These are phyloP conservation scores for Kwoniella europaea DNA, from an alignment of 768 basidiomycete genomes.

Conservation along the genomic window DNA sequence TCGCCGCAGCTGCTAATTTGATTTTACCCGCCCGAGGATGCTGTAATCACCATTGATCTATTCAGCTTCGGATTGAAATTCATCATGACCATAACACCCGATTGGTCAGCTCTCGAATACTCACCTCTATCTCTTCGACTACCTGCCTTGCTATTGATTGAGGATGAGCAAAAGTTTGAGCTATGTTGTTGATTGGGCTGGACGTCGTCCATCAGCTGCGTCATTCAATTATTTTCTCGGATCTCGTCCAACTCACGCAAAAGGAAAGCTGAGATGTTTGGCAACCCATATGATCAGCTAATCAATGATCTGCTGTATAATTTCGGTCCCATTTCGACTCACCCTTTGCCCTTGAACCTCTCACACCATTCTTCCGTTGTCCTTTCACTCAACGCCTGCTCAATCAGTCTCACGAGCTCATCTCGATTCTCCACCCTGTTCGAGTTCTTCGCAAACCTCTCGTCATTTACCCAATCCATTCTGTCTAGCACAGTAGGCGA, in stretches of 20 bases:
- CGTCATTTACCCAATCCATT: conserved; percentile 67
- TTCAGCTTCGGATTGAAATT: no score
- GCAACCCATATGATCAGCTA: background rate
- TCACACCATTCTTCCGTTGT: conserved; percentile 76
- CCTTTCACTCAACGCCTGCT: conserved; percentile 65
- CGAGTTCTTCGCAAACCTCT: conserved; percentile 73
- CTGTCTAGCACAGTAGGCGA: conserved; percentile 65
- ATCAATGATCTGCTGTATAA: conserved; percentile 13
- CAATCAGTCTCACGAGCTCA: conserved; percentile 72
- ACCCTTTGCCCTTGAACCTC: conserved; percentile 78
- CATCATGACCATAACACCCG: background rate
- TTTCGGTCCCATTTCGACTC: conserved; percentile 35
- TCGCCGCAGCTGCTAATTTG: conserved; percentile 79
- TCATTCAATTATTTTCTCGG: conserved; percentile 19
- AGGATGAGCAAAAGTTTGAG: conserved; percentile 87
- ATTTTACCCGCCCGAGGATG: conserved; percentile 77
- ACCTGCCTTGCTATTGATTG: conserved; percentile 77
- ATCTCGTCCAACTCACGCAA: conserved; percentile 27
- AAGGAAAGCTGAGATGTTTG: conserved; percentile 17
- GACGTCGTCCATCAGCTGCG: background rate
- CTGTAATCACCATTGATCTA: conserved; percentile 42
- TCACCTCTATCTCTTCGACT: conserved; percentile 77
- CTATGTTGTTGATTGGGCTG: conserved; percentile 84
- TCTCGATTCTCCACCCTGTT: conserved; percentile 75
- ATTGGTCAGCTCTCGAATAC: background rate